Base-by-base conservation (phyloP, 1,284 basidiomycete genomes). In the Trichosporon faecale region DNA sequence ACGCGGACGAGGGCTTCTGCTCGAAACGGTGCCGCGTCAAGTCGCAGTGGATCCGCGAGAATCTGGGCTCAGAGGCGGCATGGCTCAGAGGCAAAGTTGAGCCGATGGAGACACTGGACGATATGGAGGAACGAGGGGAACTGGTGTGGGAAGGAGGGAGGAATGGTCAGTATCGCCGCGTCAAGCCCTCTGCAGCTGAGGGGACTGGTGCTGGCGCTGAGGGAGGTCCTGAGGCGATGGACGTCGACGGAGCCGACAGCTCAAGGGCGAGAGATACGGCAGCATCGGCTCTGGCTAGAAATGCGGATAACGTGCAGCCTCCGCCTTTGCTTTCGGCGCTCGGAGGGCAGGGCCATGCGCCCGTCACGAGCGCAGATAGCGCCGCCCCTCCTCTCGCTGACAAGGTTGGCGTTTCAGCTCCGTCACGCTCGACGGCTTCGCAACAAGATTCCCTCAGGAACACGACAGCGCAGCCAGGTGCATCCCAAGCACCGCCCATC, bases 1-100 rank as follows among this genome's bases (percentile, higher is more conserved):
- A 82, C 64, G 71, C 69, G 21, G 78, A 78, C 55, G 75, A 82
- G 31, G 79, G 75, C 27, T 82, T 73, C 63, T 82, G 80, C 63
- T 55, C 57, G 11, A 72, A 68, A 14, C 66, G 64, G 35, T 82
- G 80, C 55, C 68, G 65, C n/a, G 70, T 68, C 40, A 67, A 74
- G 57, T 74, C 72, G 16, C 67, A 52, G 12, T 82, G 74, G 75
- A 72, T 80, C 14, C 73, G 74, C 21, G 65, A 70, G 9, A 61
- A 68, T 21, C 68, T 82, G 37, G 74, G 68, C 3, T 73, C 64
- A 14, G 77, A 78, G 66, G 76, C 76, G 12, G 70, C 76, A 16
- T 80, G 80, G 77, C 66, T 80, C n/a, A 72, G 73, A 35, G 68
- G 69, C 4, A n/a, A n/a, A 1, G 61, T 68, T 12, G 18, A 16